Evolutionary conservation across 192 early-diverging fungal genomes (phyloP).

Genomic region (Gamsiella multidivaricata): DNA sequence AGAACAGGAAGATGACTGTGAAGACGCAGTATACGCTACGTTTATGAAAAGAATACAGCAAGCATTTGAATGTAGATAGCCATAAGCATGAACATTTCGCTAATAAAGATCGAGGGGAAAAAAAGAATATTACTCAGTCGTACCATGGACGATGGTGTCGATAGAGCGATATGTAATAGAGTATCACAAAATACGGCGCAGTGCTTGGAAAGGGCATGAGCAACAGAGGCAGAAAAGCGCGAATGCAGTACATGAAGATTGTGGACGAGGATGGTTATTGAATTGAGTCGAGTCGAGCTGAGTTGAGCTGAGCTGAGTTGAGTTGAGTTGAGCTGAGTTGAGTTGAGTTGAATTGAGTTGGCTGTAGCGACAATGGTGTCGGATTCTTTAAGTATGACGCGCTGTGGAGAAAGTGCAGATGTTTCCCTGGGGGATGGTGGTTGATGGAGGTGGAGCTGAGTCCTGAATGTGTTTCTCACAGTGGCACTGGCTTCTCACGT

Average conservation of each 20-base stretch:
- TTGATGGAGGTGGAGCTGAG: no score
- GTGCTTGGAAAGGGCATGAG: constrained; percentile 69
- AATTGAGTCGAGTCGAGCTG: no score
- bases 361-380: no score
- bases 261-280: not conserved
- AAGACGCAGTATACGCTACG: constrained; percentile 66
- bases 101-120: no score
- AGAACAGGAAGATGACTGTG: constrained; percentile 65
- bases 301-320: no score
- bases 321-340: no score
- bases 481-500: no score
- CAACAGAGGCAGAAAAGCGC: constrained; percentile 68
- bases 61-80: not conserved
- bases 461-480: no score
- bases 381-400: no score
- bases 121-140: constrained; percentile 4
- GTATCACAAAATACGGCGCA: constrained; percentile 66
- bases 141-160: constrained; percentile 71
- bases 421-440: no score
- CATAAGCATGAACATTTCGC: not conserved
- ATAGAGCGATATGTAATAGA: constrained; percentile 65
- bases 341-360: no score
- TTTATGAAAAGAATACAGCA: not conserved
- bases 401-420: no score
- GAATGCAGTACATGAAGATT: constrained; percentile 66